Evolutionary conservation across 148 eudicot genomes (phyloP).

Genomic region (Rhododendron henanense): DNA sequence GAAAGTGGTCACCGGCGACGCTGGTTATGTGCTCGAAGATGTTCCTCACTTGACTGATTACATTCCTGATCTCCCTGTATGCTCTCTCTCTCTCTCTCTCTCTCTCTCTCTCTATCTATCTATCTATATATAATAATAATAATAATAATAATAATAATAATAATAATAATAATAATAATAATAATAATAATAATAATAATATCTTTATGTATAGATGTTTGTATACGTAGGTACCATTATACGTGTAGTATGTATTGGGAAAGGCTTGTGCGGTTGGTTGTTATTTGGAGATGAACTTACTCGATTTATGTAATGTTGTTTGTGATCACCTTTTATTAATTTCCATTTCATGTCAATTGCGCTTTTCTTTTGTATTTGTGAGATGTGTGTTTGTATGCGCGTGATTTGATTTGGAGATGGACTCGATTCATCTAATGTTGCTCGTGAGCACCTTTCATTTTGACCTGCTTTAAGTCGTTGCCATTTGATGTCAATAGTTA

Average conservation of each 20-base stretch:
- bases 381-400: not conserved
- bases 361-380: not conserved
- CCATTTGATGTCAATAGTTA: not conserved
- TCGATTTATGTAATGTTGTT: not conserved
- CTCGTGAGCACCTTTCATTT: not conserved
- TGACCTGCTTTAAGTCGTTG: not conserved
- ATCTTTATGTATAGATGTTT: not conserved
- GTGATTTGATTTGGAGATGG: not conserved
- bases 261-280: not conserved
- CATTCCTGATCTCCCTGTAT: conserved; percentile 61
- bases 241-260: not conserved
- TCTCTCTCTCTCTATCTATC: not conserved
- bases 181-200: no score
- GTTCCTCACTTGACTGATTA: conserved; percentile 84
- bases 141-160: no score
- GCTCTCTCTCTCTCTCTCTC: not conserved
- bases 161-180: no score
- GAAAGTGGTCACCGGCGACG: conserved; percentile 52
- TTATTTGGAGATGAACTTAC: not conserved
- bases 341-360: not conserved
- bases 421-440: not conserved
- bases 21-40: conserved; percentile 69
- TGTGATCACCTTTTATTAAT: not conserved
- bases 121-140: no score
- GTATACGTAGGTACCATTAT: not conserved